Evolutionary conservation across 2,329 filamentous ascomycete species (phyloP).

Genomic region (Cyphellophora europaea): DNA sequence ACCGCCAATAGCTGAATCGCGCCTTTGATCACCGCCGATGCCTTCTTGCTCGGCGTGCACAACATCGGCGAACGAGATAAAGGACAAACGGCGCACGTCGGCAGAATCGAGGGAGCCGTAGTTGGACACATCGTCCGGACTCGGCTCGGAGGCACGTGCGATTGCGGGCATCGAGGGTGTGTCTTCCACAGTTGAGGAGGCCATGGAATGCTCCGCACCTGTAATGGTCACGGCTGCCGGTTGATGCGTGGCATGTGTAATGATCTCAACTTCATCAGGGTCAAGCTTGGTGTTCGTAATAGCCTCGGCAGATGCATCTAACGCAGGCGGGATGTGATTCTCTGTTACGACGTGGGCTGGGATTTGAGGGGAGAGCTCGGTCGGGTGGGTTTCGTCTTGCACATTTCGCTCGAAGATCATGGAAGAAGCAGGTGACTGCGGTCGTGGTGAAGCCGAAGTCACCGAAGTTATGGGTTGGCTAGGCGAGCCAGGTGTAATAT

Average conservation of each 20-base stretch:
- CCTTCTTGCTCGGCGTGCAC: constrained; percentile 59
- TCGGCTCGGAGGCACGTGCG: constrained; percentile 13
- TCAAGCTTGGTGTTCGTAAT: constrained; percentile 81
- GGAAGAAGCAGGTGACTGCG: constrained; percentile 66
- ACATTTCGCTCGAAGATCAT: constrained; percentile 92
- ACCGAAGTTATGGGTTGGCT: constrained; percentile 44
- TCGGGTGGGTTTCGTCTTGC: constrained; percentile 62
- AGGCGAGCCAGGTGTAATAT: constrained; percentile 52
- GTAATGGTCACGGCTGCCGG: constrained; percentile 62
- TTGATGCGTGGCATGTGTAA: constrained; percentile 77
- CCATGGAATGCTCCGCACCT: constrained; percentile 31
- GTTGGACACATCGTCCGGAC: constrained; percentile 57
- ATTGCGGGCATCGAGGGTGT: constrained; percentile 28
- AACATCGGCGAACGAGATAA: constrained; percentile 95
- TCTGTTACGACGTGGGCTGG: constrained; percentile 90
- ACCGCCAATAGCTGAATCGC: constrained; percentile 50
- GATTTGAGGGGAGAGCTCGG: constrained; percentile 72
- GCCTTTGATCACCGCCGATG: constrained; percentile 25
- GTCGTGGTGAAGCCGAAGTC: constrained; percentile 59
- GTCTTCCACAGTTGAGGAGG: constrained; percentile 39
- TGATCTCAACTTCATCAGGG: constrained; percentile 84
- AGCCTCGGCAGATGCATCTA: constrained; percentile 83
- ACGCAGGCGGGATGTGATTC: constrained; percentile 82
- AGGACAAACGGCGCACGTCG: constrained; percentile 77
- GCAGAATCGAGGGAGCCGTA: constrained; percentile 68